phyloP scores from a whole-genome alignment of 2,329 filamentous ascomycete species.

The Fusarium haematococcum region DNA sequence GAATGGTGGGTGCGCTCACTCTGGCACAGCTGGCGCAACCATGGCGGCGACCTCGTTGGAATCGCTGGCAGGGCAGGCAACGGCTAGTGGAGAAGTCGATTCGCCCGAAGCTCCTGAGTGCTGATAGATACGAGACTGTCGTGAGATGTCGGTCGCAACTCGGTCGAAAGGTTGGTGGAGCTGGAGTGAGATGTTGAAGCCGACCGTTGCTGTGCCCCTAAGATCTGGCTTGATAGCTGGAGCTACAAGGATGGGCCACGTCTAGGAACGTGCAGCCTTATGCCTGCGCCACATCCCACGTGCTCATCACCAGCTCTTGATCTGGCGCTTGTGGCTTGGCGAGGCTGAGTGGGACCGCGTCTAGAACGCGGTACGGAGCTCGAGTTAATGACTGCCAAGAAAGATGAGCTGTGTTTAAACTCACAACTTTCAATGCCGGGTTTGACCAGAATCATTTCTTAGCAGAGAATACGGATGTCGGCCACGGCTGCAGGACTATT shows the following conservation, averaged over 20 bases:
- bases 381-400: slow-evolving; percentile 36
- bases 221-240: slow-evolving; percentile 48
- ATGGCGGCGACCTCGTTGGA: slow-evolving; percentile 59
- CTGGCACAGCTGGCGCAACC: slow-evolving; percentile 80
- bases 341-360: slow-evolving; percentile 43
- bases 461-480: slow-evolving; percentile 36
- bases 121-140: slow-evolving; percentile 3
- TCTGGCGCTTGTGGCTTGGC: slow-evolving; percentile 36
- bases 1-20: slow-evolving; percentile 63
- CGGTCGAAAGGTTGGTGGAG: slow-evolving; percentile 33
- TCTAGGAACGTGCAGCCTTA: slow-evolving; percentile 30
- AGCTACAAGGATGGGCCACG: slow-evolving; percentile 35
- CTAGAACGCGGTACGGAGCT: slow-evolving; percentile 36
- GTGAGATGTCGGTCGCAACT: slow-evolving; percentile 16
- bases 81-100: background rate
- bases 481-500: slow-evolving; percentile 16
- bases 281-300: slow-evolving; percentile 45
- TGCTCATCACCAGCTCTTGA: slow-evolving; percentile 14
- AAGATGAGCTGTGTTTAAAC: slow-evolving; percentile 26
- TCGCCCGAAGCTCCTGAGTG: slow-evolving; percentile 5
- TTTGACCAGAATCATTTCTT: slow-evolving; percentile 3
- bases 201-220: slow-evolving; percentile 41
- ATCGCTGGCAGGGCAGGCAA: slow-evolving; percentile 13
- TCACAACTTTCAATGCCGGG: slow-evolving; percentile 10
- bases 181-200: slow-evolving; percentile 34